Conservation (phyloP, 176 grass and related monocot species). For the Oryza glumipatula region DNA sequence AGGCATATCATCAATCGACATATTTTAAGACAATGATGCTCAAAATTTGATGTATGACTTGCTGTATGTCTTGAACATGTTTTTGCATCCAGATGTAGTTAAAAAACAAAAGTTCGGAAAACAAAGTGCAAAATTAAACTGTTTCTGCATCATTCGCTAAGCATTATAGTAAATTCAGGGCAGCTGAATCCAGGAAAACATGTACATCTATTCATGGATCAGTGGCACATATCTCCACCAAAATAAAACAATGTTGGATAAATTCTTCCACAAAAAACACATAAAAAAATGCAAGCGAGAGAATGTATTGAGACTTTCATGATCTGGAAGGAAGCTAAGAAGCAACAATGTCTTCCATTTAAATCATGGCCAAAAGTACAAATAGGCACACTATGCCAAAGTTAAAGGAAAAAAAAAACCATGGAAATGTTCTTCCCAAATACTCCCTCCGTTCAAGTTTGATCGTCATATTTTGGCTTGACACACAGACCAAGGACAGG, state of each 20-base stretch:
- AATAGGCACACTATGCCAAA: neutral
- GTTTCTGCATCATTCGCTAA: neutral
- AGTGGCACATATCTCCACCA: neutral
- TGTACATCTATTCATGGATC: neutral
- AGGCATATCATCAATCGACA: neutral
- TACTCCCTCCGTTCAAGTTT: neutral
- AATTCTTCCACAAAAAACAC: neutral
- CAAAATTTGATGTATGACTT: neutral
- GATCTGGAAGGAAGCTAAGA: neutral
- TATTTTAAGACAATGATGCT: neutral
- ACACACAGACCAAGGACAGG: no score
- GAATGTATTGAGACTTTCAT: slow-evolving; percentile 5
- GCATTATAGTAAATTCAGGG: neutral
- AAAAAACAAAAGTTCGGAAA: neutral
- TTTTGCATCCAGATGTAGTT: no score
- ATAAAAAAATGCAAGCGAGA: neutral
- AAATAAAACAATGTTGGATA: neutral
- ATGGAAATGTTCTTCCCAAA: neutral
- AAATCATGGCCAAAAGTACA: neutral
- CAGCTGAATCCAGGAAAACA: neutral
- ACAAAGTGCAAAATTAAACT: neutral
- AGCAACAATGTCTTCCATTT: neutral
- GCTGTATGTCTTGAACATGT: neutral
- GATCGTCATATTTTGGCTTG: no score
- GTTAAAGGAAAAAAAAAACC: neutral